A percentile compares a stretch with the other conserved stretches of the same genome.
These are phyloP conservation scores for Aureobasidium sp. DNA, from an alignment of 2,329 filamentous ascomycete genomes.

Conservation along the genomic window DNA sequence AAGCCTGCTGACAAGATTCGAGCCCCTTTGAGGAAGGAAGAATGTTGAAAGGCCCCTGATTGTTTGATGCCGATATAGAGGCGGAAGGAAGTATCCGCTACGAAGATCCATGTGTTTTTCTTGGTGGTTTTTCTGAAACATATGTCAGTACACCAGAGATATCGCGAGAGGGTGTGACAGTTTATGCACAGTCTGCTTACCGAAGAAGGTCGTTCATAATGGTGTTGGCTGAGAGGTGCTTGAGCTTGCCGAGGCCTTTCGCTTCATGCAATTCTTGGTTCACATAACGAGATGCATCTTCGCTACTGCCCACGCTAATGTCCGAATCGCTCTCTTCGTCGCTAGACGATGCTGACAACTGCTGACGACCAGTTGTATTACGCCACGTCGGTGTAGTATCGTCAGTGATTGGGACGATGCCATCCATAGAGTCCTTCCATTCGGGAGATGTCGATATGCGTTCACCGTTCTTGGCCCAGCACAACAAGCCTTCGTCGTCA, in stretches of 20 bases:
- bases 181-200: background rate
- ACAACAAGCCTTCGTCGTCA: slow-evolving; percentile 64
- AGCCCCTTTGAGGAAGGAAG: slow-evolving; percentile 75
- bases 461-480: slow-evolving; percentile 76
- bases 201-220: slow-evolving; percentile 72
- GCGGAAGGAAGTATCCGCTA: slow-evolving; percentile 74
- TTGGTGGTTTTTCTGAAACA: slow-evolving; percentile 54
- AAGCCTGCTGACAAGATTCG: slow-evolving; percentile 75
- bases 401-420: slow-evolving; percentile 37
- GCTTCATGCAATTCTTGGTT: slow-evolving; percentile 54
- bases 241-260: slow-evolving; percentile 52
- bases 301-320: slow-evolving; percentile 45
- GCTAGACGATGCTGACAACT: slow-evolving; percentile 14
- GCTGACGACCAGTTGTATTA: slow-evolving; percentile 23
- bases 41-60: slow-evolving; percentile 82
- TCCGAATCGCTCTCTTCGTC: slow-evolving; percentile 26
- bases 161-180: background rate
- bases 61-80: slow-evolving; percentile 88
- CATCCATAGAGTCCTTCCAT: slow-evolving; percentile 72
- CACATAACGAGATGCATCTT: slow-evolving; percentile 55
- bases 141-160: background rate
- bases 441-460: slow-evolving; percentile 66
- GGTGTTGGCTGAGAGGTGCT: slow-evolving; percentile 60
- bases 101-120: slow-evolving; percentile 92
- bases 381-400: slow-evolving; percentile 34